Conservation (phyloP, 129 eudicot genomes). For the Dittrichia graveolens region DNA sequence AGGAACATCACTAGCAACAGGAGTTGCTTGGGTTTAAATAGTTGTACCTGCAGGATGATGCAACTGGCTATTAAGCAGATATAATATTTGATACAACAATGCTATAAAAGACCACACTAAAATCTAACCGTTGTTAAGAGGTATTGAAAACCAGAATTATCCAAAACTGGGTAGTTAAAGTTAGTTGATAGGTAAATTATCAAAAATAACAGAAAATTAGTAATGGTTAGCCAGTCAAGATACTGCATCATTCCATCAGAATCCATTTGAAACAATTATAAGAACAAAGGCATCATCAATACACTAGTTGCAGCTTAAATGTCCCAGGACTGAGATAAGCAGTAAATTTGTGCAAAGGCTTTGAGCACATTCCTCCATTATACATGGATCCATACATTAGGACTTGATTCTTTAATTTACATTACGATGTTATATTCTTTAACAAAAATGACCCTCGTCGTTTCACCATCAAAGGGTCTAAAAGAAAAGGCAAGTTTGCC, state of each 20-base stretch:
- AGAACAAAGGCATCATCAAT: neutral
- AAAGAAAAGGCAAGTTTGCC: conserved; percentile 55
- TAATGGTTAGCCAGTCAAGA: no score
- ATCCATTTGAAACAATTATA: neutral
- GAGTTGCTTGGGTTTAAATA: conserved; percentile 42
- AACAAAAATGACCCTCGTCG: conserved; percentile 68
- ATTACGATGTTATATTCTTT: no score
- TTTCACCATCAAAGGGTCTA: conserved; percentile 57
- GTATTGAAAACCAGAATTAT: no score
- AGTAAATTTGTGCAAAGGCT: neutral
- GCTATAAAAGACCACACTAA: no score
- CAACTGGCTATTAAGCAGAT: neutral
- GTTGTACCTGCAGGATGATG: conserved; percentile 48
- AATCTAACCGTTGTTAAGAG: no score
- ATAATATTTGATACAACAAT: neutral
- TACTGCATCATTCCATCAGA: neutral
- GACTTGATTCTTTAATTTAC: neutral
- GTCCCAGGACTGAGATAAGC: neutral
- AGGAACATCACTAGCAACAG: conserved; percentile 48
- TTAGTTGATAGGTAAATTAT: no score
- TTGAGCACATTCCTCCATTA: neutral
- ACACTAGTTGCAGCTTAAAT: neutral
- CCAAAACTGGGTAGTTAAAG: no score
- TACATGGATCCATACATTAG: no score
- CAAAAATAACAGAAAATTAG: no score